Evolutionary conservation across 1,284 basidiomycete genomes (phyloP), one percentile per base, ranked within the genome.

Genomic region (Coniferiporia weirii): DNA sequence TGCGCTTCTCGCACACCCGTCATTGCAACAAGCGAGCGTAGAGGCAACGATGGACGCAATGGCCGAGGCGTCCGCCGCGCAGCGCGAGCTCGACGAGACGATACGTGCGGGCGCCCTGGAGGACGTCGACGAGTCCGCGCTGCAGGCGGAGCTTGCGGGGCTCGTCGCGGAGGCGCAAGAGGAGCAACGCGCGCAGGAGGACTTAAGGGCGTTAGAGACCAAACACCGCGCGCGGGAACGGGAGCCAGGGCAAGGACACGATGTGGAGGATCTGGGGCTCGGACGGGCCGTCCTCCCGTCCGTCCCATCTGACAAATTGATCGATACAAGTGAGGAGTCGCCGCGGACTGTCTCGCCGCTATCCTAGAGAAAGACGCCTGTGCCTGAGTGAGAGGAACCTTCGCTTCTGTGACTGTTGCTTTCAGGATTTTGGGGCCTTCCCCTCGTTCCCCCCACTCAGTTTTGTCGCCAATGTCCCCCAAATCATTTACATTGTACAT

Each of bases 31-130:
- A 5, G 88, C 88, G 17, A 81, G 81, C 52, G 84, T 98, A 54
- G 91, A 96, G 52, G 78, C 82, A 64, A 95, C 93, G 1, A 87
- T 97, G 81, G 91, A 95, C 36, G 87, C 85, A 2, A 79, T 98
- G 66, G 85, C 90, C 0, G 88, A 91, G 60, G 89, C 87, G 1
- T 85, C 93, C 61, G 84, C 85, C 0, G 86, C 93, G 67, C 90
- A 92, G 54, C 78, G 78, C 53, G 94, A 97, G 66, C 79, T 97
- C 32, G 89, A 96, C 66, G 82, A 91, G 34, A 84, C 86, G 1
- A 84, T 98, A 54, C 78, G 79, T 54, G 88, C 86, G 20, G 82
- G 83, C 6, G 76, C 84, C 1, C 73, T 77, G n/a, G 75, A 75
- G 0, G 75, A 71, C 2, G 71, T 79, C 3, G 79, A 82, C 56